Conservation (phyloP, 2,329 filamentous ascomycete genomes). For the Sporothrix protearum region DNA sequence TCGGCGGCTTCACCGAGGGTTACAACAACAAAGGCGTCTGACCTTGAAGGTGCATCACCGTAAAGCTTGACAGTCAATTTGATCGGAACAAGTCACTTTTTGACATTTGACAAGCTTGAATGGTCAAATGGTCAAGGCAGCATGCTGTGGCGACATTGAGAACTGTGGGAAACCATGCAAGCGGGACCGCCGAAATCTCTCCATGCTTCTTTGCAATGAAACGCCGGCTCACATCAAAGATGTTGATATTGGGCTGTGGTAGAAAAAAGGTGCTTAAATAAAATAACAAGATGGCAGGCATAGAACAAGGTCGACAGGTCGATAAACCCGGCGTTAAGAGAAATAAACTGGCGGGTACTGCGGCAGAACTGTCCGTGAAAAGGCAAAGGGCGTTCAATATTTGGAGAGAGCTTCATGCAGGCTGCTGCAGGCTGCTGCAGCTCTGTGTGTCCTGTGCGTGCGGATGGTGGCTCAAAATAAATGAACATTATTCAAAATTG, state of each 20-base stretch:
- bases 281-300: background rate
- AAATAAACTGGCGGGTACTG: conserved; percentile 22
- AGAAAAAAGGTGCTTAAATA: background rate
- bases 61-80: background rate
- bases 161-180: background rate
- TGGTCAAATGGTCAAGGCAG: background rate
- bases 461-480: conserved; percentile 16
- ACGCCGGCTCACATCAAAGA: background rate
- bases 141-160: background rate
- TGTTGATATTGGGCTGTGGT: background rate
- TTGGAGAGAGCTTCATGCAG: conserved; percentile 10
- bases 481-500: conserved; percentile 17
- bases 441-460: conserved; percentile 19
- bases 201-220: background rate
- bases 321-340: background rate
- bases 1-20: conserved; percentile 19
- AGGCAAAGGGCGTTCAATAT: background rate
- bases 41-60: background rate
- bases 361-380: conserved; percentile 23
- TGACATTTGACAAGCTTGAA: background rate
- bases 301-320: background rate
- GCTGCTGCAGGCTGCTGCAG: conserved; percentile 19
- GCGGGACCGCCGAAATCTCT: conserved; percentile 10
- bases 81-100: background rate
- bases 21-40: background rate